Evolutionary conservation across 805 yeast genomes (phyloP).

Genomic region (Saturnispora zaruensis): DNA sequence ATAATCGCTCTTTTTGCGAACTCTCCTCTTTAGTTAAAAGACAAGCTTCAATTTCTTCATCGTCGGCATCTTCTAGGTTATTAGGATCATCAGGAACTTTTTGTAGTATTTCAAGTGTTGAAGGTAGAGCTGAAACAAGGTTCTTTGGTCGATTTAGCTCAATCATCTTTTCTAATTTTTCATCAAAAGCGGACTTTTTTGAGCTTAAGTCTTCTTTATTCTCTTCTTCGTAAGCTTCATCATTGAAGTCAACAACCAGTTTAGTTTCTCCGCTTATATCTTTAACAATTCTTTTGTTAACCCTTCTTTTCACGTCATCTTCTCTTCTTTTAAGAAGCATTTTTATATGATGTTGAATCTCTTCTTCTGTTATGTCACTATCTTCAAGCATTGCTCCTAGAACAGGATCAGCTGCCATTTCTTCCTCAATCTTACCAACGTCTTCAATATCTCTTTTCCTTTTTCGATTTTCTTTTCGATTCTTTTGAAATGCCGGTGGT

Average conservation of each 20-base stretch:
- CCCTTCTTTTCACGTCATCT: slow-evolving; percentile 17
- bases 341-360: slow-evolving; percentile 30
- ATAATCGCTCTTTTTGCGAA: slow-evolving; percentile 66
- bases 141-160: slow-evolving; percentile 47
- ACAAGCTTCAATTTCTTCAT: slow-evolving; percentile 61
- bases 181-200: slow-evolving; percentile 15
- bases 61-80: slow-evolving; percentile 58
- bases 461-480: slow-evolving; percentile 41
- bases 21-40: slow-evolving; percentile 64
- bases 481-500: slow-evolving; percentile 78
- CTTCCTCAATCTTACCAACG: slow-evolving; percentile 33
- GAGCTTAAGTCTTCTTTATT: not conserved
- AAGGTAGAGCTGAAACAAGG: slow-evolving; percentile 45
- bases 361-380: slow-evolving; percentile 37
- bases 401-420: slow-evolving; percentile 34
- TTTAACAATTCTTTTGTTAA: slow-evolving; percentile 8
- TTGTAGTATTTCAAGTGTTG: slow-evolving; percentile 43
- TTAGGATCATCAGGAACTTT: slow-evolving; percentile 52
- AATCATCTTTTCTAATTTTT: slow-evolving; percentile 27
- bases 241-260: slow-evolving; percentile 11
- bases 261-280: slow-evolving; percentile 7
- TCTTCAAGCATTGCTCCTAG: slow-evolving; percentile 37
- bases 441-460: slow-evolving; percentile 22
- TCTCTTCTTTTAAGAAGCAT: slow-evolving; percentile 25
- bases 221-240: slow-evolving; percentile 18